These are phyloP conservation scores for Colletotrichum cordylinicola DNA, from an alignment of 2,329 filamentous ascomycete genomes.

Conservation along the genomic window DNA sequence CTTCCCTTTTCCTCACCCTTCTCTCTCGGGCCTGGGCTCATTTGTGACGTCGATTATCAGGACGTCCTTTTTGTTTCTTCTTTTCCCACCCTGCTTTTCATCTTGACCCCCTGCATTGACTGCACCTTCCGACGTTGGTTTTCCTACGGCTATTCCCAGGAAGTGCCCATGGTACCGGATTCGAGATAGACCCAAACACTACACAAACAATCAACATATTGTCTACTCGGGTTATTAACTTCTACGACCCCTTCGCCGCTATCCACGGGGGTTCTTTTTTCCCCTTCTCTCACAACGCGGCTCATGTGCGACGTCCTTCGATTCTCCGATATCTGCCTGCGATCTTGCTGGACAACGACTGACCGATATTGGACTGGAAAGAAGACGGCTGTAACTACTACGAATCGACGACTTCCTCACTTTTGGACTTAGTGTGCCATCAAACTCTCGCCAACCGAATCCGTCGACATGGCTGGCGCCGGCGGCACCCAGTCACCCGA, in stretches of 20 bases:
- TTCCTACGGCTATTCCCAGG: not conserved
- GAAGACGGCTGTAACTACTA: not conserved
- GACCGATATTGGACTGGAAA: not conserved
- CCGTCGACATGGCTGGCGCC: constrained; percentile 6
- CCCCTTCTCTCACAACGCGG: not conserved
- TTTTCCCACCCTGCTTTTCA: not conserved
- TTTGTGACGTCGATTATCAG: not conserved
- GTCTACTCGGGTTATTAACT: not conserved
- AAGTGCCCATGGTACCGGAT: constrained; percentile 7
- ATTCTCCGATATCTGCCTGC: not conserved
- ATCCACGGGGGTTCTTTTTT: not conserved
- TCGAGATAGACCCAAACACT: constrained; percentile 2
- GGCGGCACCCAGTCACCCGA: constrained; percentile 23
- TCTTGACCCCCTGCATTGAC: constrained; percentile 9
- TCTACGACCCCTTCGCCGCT: too few species aligned
- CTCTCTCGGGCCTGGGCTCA: not conserved
- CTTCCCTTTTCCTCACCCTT: not conserved
- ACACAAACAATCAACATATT: not conserved
- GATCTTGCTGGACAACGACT: not conserved
- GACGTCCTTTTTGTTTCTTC: not conserved
- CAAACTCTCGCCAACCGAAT: not conserved
- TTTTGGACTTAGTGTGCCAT: not conserved
- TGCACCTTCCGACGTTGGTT: constrained; percentile 2
- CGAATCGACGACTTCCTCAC: not conserved
- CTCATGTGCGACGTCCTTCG: not conserved